Conservation (phyloP, 2,329 filamentous ascomycete species). For the Ampelomyces quisqualis region DNA sequence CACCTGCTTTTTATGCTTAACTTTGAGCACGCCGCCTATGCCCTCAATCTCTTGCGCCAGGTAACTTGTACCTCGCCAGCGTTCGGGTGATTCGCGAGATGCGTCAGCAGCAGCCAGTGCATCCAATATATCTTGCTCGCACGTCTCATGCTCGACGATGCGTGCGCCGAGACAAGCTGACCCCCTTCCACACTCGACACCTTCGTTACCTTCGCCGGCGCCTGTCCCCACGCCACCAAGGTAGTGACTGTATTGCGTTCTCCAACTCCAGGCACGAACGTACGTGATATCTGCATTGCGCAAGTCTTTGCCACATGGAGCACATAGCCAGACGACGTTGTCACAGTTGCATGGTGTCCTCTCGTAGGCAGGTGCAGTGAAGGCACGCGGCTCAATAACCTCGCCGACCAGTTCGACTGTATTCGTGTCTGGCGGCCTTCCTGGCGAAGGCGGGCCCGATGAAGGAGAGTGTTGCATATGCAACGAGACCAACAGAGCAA, state of each 20-base stretch:
- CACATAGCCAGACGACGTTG: slow-evolving; percentile 77
- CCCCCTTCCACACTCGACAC: slow-evolving; percentile 83
- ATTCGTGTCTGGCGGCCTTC: slow-evolving; percentile 21
- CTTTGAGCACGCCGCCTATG: slow-evolving; percentile 84
- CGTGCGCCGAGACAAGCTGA: slow-evolving; percentile 72
- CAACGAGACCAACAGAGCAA: slow-evolving; percentile 54
- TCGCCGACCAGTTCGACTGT: slow-evolving; percentile 20
- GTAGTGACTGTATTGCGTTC: slow-evolving; percentile 75
- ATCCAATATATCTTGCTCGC: slow-evolving; percentile 68
- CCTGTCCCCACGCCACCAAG: slow-evolving; percentile 81
- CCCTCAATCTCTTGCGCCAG: slow-evolving; percentile 86
- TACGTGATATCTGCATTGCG: slow-evolving; percentile 61
- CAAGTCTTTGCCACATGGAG: slow-evolving; percentile 75
- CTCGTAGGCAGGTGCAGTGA: slow-evolving; percentile 53
- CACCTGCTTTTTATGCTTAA: slow-evolving; percentile 80
- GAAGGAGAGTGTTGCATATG: slow-evolving; percentile 24
- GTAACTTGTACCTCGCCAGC: slow-evolving; percentile 69
- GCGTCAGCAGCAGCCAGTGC: slow-evolving; percentile 49
- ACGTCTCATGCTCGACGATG: slow-evolving; percentile 79
- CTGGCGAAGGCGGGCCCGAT: slow-evolving; percentile 23
- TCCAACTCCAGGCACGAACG: slow-evolving; percentile 80
- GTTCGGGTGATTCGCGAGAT: slow-evolving; percentile 31
- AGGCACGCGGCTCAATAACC: slow-evolving; percentile 21
- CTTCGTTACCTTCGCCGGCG: slow-evolving; percentile 83
- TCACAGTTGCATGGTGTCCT: slow-evolving; percentile 60